Conservation (phyloP, 495 filamentous ascomycete genomes). For the Lophiostoma macrostomum region DNA sequence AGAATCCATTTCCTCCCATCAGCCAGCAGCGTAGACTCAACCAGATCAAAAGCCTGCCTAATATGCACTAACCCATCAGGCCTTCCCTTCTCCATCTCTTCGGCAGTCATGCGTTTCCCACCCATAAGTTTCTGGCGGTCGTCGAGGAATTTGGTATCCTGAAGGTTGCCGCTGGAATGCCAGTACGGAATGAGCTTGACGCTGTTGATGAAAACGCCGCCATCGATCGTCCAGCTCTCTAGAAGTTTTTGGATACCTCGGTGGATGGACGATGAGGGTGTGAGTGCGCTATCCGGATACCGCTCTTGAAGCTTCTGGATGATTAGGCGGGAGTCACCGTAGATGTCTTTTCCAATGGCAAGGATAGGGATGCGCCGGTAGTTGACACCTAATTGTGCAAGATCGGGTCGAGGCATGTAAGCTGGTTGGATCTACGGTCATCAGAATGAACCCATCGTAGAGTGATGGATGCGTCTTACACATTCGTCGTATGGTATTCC, state of each 20-base stretch:
- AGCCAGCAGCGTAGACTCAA: conserved; percentile 19
- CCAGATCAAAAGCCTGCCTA: conserved; percentile 17
- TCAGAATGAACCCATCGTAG: conserved; percentile 39
- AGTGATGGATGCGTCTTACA: conserved; percentile 34
- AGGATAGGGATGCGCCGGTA: conserved; percentile 62
- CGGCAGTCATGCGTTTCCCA: conserved; percentile 4
- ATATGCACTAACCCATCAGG: conserved; percentile 20
- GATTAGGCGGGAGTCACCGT: conserved; percentile 49
- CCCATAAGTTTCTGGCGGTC: conserved; percentile 46
- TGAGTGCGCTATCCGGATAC: not conserved
- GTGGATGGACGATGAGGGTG: conserved; percentile 1
- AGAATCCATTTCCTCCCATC: conserved; percentile 28
- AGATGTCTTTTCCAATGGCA: conserved; percentile 39
- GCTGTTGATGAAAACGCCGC: conserved; percentile 49
- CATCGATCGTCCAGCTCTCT: conserved; percentile 46
- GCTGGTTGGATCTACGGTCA: conserved; percentile 57
- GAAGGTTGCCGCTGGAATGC: conserved; percentile 46
- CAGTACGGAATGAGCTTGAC: conserved; percentile 48
- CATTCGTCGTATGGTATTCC: conserved; percentile 58
- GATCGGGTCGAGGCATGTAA: conserved; percentile 34
- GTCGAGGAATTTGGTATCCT: conserved; percentile 49
- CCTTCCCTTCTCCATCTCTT: conserved; percentile 7
- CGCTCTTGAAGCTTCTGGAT: conserved; percentile 38
- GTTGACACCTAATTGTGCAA: conserved; percentile 32
- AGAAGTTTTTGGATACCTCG: conserved; percentile 35